A percentile compares a stretch with the other conserved stretches of the same genome.
phyloP scores from a whole-genome alignment of 1,284 basidiomycete genomes.

The Spongispora temasekensis region DNA sequence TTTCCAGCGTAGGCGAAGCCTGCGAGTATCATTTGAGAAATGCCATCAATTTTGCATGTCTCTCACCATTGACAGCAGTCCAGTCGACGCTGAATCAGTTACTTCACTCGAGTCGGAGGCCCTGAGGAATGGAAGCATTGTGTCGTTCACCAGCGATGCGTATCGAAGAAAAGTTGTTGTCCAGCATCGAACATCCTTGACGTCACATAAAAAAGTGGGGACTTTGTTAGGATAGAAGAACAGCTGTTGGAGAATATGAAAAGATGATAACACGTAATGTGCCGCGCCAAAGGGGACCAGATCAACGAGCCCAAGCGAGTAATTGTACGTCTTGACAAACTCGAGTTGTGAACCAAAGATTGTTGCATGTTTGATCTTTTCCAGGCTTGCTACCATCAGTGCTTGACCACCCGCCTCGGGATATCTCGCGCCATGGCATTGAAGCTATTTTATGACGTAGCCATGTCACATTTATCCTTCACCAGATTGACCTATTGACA shows the following conservation, averaged over 20 bases:
- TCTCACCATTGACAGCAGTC: conserved; percentile 1
- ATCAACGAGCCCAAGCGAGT: conserved; percentile 56
- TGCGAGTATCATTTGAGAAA: not conserved
- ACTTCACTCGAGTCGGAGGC: no score
- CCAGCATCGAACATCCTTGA: conserved; percentile 54
- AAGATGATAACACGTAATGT: conserved; percentile 51
- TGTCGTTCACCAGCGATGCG: conserved; percentile 41
- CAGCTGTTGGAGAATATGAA: not conserved
- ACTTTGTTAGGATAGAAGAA: not conserved
- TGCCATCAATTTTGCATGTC: not conserved
- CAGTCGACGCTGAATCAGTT: not conserved
- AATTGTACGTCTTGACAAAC: conserved; percentile 58
- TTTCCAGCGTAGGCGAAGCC: not conserved
- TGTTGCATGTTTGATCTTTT: conserved; percentile 50
- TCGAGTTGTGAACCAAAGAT: conserved; percentile 62
- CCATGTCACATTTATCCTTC: no score
- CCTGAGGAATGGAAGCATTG: conserved; percentile 51
- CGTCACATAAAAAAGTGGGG: not conserved
- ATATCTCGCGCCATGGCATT: conserved; percentile 80
- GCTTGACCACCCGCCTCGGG: conserved; percentile 56
- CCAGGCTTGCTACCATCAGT: conserved; percentile 49
- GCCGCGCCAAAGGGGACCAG: conserved; percentile 70
- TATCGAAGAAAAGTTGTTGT: conserved; percentile 54
- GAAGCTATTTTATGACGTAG: conserved; percentile 49
- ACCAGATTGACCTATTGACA: not conserved